Conservation (phyloP, 768 basidiomycete species). For the Serendipita vermifera region DNA sequence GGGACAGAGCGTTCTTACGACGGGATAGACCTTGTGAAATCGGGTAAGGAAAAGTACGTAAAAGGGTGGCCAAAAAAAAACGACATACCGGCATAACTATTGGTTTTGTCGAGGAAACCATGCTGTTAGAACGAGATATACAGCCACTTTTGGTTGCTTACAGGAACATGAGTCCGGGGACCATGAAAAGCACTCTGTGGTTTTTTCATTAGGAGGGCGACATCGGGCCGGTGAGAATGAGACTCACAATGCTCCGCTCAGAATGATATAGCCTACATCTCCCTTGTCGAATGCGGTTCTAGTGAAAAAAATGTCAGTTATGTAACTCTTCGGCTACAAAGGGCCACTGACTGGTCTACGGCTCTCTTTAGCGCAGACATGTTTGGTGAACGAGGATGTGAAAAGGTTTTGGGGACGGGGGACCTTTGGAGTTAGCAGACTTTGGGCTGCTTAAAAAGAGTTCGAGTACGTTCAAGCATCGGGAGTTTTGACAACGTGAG, state of each 20-base stretch:
- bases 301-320: background rate
- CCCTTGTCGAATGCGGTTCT: conserved; percentile 41
- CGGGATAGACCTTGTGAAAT: conserved; percentile 41
- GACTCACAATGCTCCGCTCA: conserved; percentile 43
- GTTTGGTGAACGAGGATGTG: too few relatives aligned
- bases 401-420: too few relatives aligned
- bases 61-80: conserved; percentile 9
- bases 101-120: conserved; percentile 6
- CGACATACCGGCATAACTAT: background rate
- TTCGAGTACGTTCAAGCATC: too few relatives aligned
- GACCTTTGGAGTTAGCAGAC: too few relatives aligned
- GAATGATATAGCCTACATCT: conserved; percentile 56
- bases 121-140: conserved; percentile 24
- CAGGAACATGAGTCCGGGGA: conserved; percentile 45
- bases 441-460: too few relatives aligned
- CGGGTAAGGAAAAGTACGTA: conserved; percentile 56
- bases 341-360: conserved; percentile 7
- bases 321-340: background rate
- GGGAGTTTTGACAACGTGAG: too few relatives aligned
- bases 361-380: too few relatives aligned
- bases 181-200: conserved; percentile 49
- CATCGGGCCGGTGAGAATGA: background rate
- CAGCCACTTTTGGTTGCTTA: conserved; percentile 13
- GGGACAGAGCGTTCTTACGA: conserved; percentile 53
- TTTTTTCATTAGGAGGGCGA: background rate